Conservation (phyloP, 2,329 filamentous ascomycete genomes). For the Fusarium buharicum region DNA sequence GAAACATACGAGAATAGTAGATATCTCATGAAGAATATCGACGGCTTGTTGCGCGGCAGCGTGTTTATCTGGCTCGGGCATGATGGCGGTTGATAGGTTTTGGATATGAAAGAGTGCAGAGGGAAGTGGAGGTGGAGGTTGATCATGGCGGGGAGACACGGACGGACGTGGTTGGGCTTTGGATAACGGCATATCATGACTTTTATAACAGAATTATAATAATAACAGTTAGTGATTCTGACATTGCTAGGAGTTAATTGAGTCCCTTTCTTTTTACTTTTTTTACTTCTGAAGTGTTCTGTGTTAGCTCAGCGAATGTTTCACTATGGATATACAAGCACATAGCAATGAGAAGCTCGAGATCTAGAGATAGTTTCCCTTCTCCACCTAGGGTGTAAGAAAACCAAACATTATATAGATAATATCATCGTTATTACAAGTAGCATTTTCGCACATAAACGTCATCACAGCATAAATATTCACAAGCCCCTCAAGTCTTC, state of each 20-base stretch:
- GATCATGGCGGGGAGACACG: slow-evolving; percentile 39
- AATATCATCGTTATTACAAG: slow-evolving; percentile 11
- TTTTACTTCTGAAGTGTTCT: too few species aligned
- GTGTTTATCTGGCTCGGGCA: slow-evolving; percentile 72
- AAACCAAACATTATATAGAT: neutral
- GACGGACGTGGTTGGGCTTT: slow-evolving; percentile 21
- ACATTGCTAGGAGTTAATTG: too few species aligned
- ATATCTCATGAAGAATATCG: slow-evolving; percentile 85
- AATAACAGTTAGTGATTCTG: neutral
- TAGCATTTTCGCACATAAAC: slow-evolving; percentile 23
- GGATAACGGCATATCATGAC: slow-evolving; percentile 10
- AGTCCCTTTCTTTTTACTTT: too few species aligned
- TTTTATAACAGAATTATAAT: neutral
- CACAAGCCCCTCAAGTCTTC: slow-evolving; percentile 56
- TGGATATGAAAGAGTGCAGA: slow-evolving; percentile 12
- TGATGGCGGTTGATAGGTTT: slow-evolving; percentile 41
- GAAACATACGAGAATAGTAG: slow-evolving; percentile 81
- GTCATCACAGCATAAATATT: slow-evolving; percentile 16
- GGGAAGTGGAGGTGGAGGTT: slow-evolving; percentile 34
- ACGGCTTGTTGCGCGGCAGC: slow-evolving; percentile 83
- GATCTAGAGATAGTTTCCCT: too few species aligned
- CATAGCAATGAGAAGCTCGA: too few species aligned
- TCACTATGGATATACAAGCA: too few species aligned
- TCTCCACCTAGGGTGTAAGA: neutral
- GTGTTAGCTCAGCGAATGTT: too few species aligned